Evolutionary conservation across 371 early-diverging fungal genomes (phyloP).

Genomic region (Mucor mucedo): DNA sequence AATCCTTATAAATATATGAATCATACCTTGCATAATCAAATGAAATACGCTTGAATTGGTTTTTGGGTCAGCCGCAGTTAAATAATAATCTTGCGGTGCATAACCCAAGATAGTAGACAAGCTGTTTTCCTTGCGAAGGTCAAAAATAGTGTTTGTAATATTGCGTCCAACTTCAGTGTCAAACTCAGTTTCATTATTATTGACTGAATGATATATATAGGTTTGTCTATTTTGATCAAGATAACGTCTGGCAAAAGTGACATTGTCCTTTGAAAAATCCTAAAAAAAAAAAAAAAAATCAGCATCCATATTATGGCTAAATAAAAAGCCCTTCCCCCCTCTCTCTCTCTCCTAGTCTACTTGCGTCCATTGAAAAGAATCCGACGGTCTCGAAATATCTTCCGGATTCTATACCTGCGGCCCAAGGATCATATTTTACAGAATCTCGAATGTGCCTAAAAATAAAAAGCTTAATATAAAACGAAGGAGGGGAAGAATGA

Average conservation of each 20-base stretch:
- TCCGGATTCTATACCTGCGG: conserved; percentile 61
- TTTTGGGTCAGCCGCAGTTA: conserved; percentile 45
- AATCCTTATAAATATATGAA: not conserved
- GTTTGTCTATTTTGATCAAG: conserved; percentile 63
- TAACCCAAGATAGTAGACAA: conserved; percentile 50
- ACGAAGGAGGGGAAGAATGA: not conserved
- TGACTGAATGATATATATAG: conserved; percentile 57
- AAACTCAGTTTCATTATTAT: conserved; percentile 29
- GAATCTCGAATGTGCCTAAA: conserved; percentile 61
- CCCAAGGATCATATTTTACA: conserved; percentile 53
- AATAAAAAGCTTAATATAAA: not conserved
- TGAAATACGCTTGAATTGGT: conserved; percentile 48
- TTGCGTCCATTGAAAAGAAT: conserved; percentile 57
- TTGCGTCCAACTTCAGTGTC: conserved; percentile 51
- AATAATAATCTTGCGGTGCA: conserved; percentile 59
- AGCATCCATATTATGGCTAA: no score
- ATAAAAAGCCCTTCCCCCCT: no score
- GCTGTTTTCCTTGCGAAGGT: conserved; percentile 37
- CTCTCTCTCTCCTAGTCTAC: not conserved
- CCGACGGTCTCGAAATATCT: conserved; percentile 67
- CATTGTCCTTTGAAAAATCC: conserved; percentile 38
- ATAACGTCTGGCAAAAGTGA: conserved; percentile 63
- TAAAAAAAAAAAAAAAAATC: not conserved
- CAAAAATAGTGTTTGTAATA: conserved; percentile 49
- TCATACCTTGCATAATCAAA: conserved; percentile 44